Base-by-base conservation (phyloP, 768 basidiomycete genomes). In the Lactarius indigo region DNA sequence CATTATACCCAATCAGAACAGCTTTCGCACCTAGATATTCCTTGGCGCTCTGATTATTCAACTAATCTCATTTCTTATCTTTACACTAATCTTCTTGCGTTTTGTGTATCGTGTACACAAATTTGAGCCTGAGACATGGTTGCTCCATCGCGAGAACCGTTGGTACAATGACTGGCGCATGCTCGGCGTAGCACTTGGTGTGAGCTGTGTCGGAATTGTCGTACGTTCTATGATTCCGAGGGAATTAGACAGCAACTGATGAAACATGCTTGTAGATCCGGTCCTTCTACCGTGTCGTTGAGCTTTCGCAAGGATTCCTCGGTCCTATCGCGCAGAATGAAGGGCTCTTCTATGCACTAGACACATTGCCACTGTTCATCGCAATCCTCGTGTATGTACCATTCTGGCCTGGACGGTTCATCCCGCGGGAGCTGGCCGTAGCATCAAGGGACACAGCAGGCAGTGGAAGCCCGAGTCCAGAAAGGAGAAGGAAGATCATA, bases 321-420 rank as follows among this genome's bases (percentile, higher is more conserved):
- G 87, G 87, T 3, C 77, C 78, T 42, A 79, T 91, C 23, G 80
- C 84, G 7, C 85, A 80, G 2, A 82, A 81, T 5, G 88, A 91
- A 73, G 74, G 72, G 3, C 84, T 81, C 70, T 90, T 92, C 74
- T 92, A 90, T 72, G 83, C 77, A 1, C 78, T 91, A 44, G 86
- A 92, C 73, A 83, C 87, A 0, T 78, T 90, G 5, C 89, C 89
- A 9, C 79, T 90, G 9, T 81, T 87, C 66, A 73, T 90, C 37
- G 87, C 88, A 30, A 82, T 87, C 54, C 75, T 74, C 0, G 76
- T 84, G 17, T 89, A 87, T 70, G 76, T 83, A 20, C 71, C 78
- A 17, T 85, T 87, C 74, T 92, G 89, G 88, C 90, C 88, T 3
- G 86, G 87, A 7, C 74, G 82, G 68, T 84, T 84, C 71, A 85